A percentile compares a stretch with the other conserved stretches of the same genome.
phyloP scores from a whole-genome alignment of 2,329 filamentous ascomycete species.

The Ophiostoma australiae region DNA sequence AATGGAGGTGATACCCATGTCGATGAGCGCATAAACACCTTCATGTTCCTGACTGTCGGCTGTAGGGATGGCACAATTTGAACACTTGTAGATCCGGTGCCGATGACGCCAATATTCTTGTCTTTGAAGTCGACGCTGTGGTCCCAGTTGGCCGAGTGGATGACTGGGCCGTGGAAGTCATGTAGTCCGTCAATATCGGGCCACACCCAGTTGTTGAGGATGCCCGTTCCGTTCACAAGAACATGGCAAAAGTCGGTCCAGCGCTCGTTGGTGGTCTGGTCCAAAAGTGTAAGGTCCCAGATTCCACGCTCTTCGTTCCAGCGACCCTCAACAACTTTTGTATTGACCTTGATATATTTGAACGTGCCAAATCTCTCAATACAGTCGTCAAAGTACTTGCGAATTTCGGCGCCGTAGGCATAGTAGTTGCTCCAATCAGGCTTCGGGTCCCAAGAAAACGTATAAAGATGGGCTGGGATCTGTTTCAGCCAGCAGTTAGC shows the following conservation, averaged over 20 bases:
- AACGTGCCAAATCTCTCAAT: constrained; percentile 34
- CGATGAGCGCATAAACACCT: constrained; percentile 25
- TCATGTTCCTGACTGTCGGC: constrained; percentile 23
- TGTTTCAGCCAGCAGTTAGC: constrained; percentile 23
- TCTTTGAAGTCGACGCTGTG: constrained; percentile 27
- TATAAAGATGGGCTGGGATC: constrained; percentile 39
- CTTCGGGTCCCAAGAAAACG: constrained; percentile 31
- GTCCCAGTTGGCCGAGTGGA: constrained; percentile 34
- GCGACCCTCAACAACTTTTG: constrained; percentile 38
- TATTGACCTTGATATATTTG: constrained; percentile 43
- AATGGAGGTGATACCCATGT: constrained; percentile 26
- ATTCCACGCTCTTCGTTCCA: constrained; percentile 42
- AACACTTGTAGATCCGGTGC: constrained; percentile 32
- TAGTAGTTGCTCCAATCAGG: constrained; percentile 35
- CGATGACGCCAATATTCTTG: constrained; percentile 33
- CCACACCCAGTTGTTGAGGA: constrained; percentile 30
- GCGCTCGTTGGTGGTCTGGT: constrained; percentile 29
- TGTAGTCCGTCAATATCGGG: constrained; percentile 35
- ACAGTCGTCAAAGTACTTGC: constrained; percentile 34
- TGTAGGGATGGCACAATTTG: constrained; percentile 32
- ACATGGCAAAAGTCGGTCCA: constrained; percentile 27
- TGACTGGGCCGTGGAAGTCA: constrained; percentile 31
- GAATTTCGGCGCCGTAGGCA: constrained; percentile 29
- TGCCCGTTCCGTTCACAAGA: constrained; percentile 28
- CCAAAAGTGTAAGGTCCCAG: constrained; percentile 37